Evolutionary conservation across 75 land plant genomes (phyloP).

Genomic region (Sequoiadendron giganteum): DNA sequence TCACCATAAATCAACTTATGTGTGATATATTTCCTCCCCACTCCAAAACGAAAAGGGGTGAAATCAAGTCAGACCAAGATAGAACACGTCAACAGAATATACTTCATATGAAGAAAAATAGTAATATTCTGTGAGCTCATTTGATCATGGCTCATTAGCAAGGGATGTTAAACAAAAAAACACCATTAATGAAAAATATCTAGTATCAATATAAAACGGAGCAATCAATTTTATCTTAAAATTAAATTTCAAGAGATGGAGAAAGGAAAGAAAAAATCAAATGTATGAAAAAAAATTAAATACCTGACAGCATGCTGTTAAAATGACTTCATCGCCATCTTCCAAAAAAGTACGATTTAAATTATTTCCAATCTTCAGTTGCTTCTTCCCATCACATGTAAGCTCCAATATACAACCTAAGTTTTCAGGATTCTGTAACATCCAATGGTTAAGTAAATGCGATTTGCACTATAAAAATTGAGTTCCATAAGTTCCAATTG

Average conservation of each 20-base stretch:
- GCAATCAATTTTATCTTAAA: neutral
- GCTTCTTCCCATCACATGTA: slow-evolving; percentile 69
- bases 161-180: neutral
- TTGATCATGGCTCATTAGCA: neutral
- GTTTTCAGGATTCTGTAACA: slow-evolving; percentile 68
- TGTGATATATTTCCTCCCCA: neutral
- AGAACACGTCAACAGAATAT: neutral
- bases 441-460: slow-evolving; percentile 11
- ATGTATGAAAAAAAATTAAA: neutral
- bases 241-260: neutral
- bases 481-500: neutral
- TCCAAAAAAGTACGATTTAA: slow-evolving; percentile 58
- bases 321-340: slow-evolving; percentile 93
- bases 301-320: slow-evolving; percentile 81
- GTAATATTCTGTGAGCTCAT: neutral
- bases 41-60: neutral
- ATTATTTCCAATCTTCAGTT: slow-evolving; percentile 50
- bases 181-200: no score
- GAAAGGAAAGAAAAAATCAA: neutral
- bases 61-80: neutral
- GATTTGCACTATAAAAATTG: neutral
- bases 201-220: neutral
- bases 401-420: slow-evolving; percentile 83
- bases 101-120: neutral
- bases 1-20: no score